Evolutionary conservation across 768 basidiomycete genomes (phyloP).

Genomic region (Podaxis sp.): DNA sequence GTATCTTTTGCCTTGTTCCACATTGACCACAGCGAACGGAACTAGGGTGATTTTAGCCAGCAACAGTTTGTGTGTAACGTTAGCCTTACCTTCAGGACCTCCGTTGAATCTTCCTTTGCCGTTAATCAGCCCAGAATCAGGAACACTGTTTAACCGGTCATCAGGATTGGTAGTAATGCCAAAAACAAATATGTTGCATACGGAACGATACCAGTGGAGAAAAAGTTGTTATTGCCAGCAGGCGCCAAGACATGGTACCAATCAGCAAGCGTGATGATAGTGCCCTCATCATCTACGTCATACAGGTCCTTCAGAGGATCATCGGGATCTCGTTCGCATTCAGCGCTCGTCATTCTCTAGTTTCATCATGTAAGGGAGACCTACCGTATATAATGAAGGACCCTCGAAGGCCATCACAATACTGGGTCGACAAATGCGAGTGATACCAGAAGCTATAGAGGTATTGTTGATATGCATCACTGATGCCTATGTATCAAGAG

Average conservation of each 20-base stretch:
- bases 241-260: slow-evolving; percentile 10
- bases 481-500: neutral
- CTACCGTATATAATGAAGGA: slow-evolving; percentile 27
- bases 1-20: slow-evolving; percentile 43
- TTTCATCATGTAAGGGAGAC: slow-evolving; percentile 21
- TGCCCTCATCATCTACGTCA: slow-evolving; percentile 31
- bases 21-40: slow-evolving; percentile 35
- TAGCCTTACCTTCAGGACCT: slow-evolving; percentile 15
- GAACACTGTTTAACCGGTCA: neutral
- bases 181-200: slow-evolving; percentile 5
- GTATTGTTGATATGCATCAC: neutral
- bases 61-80: neutral
- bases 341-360: neutral
- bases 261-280: slow-evolving; percentile 28
- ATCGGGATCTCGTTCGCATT: slow-evolving; percentile 24
- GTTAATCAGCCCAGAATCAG: slow-evolving; percentile 15
- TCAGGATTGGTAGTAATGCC: neutral
- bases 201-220: slow-evolving; percentile 25
- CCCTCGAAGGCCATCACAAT: slow-evolving; percentile 28
- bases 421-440: slow-evolving; percentile 24
- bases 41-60: neutral
- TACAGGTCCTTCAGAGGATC: slow-evolving; percentile 30
- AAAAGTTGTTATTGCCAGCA: slow-evolving; percentile 39
- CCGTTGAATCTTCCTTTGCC: slow-evolving; percentile 17
- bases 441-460: slow-evolving; percentile 14